A percentile compares a stretch with the other conserved stretches of the same genome.
Conservation (phyloP, 225 moss, liverwort and hornwort genomes). For the Ulota crispa region DNA sequence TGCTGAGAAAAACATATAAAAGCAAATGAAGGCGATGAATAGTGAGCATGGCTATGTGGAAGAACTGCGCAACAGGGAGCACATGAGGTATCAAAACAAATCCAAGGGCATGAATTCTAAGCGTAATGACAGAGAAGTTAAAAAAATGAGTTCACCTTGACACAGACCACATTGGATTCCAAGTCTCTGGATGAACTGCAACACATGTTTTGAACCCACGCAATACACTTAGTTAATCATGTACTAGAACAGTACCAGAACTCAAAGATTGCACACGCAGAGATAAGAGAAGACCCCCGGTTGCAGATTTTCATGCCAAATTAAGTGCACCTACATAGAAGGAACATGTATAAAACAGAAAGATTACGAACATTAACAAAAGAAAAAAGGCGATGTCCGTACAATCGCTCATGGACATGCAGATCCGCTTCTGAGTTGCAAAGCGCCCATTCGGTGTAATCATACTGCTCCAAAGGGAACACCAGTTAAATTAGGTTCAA, state of each 20-base stretch:
- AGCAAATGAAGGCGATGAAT: neutral
- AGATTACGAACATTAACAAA: neutral
- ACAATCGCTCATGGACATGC: slow-evolving; percentile 99
- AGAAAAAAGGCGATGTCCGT: slow-evolving; percentile 27
- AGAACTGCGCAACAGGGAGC: neutral
- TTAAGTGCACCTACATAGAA: slow-evolving; percentile 4
- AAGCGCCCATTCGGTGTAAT: slow-evolving; percentile 98
- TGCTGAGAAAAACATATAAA: neutral
- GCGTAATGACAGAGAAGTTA: neutral
- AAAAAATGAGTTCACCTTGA: slow-evolving; percentile 62
- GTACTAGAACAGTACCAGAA: neutral
- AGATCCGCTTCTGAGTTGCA: slow-evolving; percentile 97
- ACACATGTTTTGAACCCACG: slow-evolving; percentile 15
- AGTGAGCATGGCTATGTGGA: neutral
- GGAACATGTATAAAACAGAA: neutral
- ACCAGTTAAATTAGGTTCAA: neutral
- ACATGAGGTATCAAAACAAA: neutral
- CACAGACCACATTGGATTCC: slow-evolving; percentile 99
- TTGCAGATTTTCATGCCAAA: neutral
- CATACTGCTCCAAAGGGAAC: slow-evolving; percentile 66
- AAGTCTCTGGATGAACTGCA: slow-evolving; percentile 99
- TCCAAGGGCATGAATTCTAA: neutral
- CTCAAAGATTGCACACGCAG: slow-evolving; percentile 6
- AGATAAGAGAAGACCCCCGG: neutral
- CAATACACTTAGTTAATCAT: neutral